These are phyloP conservation scores for Fusarium humuli DNA, from an alignment of 2,329 filamentous ascomycete species.

Conservation along the genomic window DNA sequence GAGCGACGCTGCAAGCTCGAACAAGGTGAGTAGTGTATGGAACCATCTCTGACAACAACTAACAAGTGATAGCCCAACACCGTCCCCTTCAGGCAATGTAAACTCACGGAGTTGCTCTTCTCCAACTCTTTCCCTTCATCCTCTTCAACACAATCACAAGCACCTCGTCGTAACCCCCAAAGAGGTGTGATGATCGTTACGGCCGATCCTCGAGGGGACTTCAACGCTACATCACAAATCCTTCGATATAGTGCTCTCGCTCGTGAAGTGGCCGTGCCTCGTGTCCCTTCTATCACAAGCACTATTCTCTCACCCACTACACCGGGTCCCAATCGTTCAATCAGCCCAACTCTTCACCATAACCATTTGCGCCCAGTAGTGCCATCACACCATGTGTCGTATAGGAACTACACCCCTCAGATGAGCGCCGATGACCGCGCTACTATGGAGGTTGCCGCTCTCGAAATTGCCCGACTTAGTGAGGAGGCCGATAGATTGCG, in stretches of 20 bases:
- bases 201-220: constrained; percentile 91
- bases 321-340: constrained; percentile 39
- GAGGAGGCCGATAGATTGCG: constrained; percentile 80
- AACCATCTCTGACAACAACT: constrained; percentile 9
- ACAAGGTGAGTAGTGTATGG: constrained; percentile 67
- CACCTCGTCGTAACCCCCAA: constrained; percentile 74
- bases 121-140: constrained; percentile 85
- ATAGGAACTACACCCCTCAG: constrained; percentile 56
- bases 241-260: constrained; percentile 93
- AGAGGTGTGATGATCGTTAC: constrained; percentile 97
- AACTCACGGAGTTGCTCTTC: constrained; percentile 85
- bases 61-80: constrained; percentile 68
- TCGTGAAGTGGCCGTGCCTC: constrained; percentile 90
- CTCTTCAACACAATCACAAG: constrained; percentile 54
- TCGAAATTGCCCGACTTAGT: constrained; percentile 82
- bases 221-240: constrained; percentile 96
- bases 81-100: constrained; percentile 85
- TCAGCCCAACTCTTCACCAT: constrained; percentile 52
- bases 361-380: constrained; percentile 56
- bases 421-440: constrained; percentile 65
- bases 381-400: constrained; percentile 51
- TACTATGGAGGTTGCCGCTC: constrained; percentile 83
- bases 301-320: constrained; percentile 66
- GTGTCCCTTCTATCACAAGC: constrained; percentile 83
- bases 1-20: constrained; percentile 78